Percentiles rank a stretch among this genome's conserved stretches.
Evolutionary conservation across 2,329 filamentous ascomycete species (phyloP).

Genomic region (Xylaria sp.): DNA sequence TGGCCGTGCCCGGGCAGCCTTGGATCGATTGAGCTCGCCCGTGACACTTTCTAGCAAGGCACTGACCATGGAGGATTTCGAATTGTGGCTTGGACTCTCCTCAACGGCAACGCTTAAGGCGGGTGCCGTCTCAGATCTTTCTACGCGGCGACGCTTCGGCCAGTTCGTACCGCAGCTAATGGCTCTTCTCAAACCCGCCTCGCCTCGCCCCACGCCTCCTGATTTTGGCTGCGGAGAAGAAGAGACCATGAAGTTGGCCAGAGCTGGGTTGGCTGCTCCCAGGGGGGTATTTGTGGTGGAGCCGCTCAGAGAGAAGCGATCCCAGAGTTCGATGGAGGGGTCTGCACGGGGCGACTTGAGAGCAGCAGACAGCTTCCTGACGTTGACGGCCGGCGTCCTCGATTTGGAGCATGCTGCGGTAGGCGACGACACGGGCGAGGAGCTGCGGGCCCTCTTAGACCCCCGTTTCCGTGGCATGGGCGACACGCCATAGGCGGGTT

Average conservation of each 20-base stretch:
- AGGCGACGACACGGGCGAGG: slow-evolving; percentile 77
- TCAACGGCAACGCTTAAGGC: slow-evolving; percentile 49
- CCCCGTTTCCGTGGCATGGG: slow-evolving; percentile 60
- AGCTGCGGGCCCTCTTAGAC: slow-evolving; percentile 77
- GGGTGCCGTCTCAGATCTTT: slow-evolving; percentile 56
- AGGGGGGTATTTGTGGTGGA: slow-evolving; percentile 54
- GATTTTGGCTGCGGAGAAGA: slow-evolving; percentile 72
- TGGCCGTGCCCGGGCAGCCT: slow-evolving; percentile 48
- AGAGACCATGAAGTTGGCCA: slow-evolving; percentile 74
- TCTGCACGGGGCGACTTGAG: slow-evolving; percentile 76
- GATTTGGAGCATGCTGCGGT: slow-evolving; percentile 55
- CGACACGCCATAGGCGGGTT: slow-evolving; percentile 56
- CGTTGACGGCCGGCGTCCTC: slow-evolving; percentile 61
- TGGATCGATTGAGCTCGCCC: slow-evolving; percentile 60
- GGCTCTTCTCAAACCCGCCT: slow-evolving; percentile 67
- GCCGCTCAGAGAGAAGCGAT: slow-evolving; percentile 71
- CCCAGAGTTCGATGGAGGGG: slow-evolving; percentile 80
- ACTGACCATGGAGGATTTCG: slow-evolving; percentile 67
- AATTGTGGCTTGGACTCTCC: slow-evolving; percentile 58
- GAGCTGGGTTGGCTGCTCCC: slow-evolving; percentile 64
- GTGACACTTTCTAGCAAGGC: slow-evolving; percentile 74
- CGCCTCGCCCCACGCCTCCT: slow-evolving; percentile 53
- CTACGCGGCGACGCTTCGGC: slow-evolving; percentile 74
- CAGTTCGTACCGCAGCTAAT: slow-evolving; percentile 76
- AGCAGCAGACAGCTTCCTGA: slow-evolving; percentile 66